These are phyloP conservation scores for Ophiostoma novo-ulmi DNA, from an alignment of 2,329 filamentous ascomycete genomes.

Conservation along the genomic window DNA sequence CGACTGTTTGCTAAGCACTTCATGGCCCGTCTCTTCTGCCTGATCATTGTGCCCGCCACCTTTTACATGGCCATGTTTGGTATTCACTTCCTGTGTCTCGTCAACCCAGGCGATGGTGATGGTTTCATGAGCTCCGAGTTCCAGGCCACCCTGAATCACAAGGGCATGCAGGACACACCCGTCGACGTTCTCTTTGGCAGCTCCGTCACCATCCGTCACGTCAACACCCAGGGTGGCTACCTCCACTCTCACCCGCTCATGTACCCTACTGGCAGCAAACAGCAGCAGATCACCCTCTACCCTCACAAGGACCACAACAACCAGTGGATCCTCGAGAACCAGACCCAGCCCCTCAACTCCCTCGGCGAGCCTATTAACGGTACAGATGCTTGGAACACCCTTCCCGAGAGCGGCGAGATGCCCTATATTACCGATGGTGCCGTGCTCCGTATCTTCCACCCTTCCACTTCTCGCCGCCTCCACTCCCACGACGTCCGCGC, in stretches of 20 bases:
- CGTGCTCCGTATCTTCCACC: conserved; percentile 77
- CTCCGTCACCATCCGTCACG: conserved; percentile 78
- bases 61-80: conserved; percentile 98
- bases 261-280: conserved; percentile 96
- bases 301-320: conserved; percentile 99
- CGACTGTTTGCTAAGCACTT: conserved; percentile 91
- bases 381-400: conserved; percentile 74
- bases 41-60: conserved; percentile 78
- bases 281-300: conserved; percentile 97
- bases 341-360: conserved; percentile 78
- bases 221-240: conserved; percentile 97
- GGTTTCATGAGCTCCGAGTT: conserved; percentile 99
- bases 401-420: conserved; percentile 48
- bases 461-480: conserved; percentile 76
- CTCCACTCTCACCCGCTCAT: conserved; percentile 95
- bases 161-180: conserved; percentile 91
- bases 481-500: conserved; percentile 94
- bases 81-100: conserved; percentile 89
- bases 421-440: conserved; percentile 72
- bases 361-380: conserved; percentile 75
- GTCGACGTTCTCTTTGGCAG: conserved; percentile 89
- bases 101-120: conserved; percentile 94
- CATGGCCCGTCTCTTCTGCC: conserved; percentile 80
- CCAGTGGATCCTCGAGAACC: conserved; percentile 87
- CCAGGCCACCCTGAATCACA: conserved; percentile 93